These are phyloP conservation scores for Hemisphaericaspora xylanilytica DNA, from an alignment of 1,139 yeast genomes.

Conservation along the genomic window DNA sequence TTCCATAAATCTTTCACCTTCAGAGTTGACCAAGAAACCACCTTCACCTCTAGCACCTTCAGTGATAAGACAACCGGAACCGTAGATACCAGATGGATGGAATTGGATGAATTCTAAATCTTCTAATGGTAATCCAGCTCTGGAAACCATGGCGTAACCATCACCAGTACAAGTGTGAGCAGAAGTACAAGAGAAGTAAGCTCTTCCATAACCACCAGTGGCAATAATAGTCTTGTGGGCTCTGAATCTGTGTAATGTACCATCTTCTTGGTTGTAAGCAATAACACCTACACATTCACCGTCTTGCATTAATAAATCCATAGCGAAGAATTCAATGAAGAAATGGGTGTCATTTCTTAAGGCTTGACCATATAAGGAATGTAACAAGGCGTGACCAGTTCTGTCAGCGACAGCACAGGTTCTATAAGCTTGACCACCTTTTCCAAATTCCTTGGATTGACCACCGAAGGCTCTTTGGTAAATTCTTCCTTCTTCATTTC, in stretches of 20 bases:
- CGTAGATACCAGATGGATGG: conserved; percentile 99
- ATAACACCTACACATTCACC: conserved; percentile 96
- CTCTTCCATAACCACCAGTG: conserved; percentile 98
- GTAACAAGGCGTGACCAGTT: conserved; percentile 96
- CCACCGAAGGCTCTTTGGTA: conserved; percentile 99
- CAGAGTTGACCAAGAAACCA: conserved; percentile 91
- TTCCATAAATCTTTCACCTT: conserved; percentile 99
- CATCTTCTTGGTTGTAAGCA: conserved; percentile 98
- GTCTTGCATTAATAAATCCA: conserved; percentile 91
- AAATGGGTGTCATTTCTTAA: conserved; percentile 95
- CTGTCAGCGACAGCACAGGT: conserved; percentile 99
- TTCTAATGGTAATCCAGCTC: conserved; percentile 97
- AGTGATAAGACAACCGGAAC: conserved; percentile 96
- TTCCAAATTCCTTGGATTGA: conserved; percentile 90
- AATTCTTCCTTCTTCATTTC: conserved; percentile 94
- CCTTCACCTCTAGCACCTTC: conserved; percentile 99
- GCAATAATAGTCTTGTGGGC: conserved; percentile 95
- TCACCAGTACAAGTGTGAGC: conserved; percentile 99
- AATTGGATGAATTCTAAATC: conserved; percentile 97
- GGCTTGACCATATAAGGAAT: conserved; percentile 94
- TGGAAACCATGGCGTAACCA: conserved; percentile 95
- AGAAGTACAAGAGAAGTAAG: conserved; percentile 97
- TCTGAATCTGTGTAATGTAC: conserved; percentile 95
- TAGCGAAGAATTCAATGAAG: conserved; percentile 94
- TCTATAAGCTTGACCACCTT: conserved; percentile 98